Percentiles rank a stretch among this genome's conserved stretches.
Evolutionary conservation across 768 basidiomycete species (phyloP).

Genomic region (Suillus bovinus): DNA sequence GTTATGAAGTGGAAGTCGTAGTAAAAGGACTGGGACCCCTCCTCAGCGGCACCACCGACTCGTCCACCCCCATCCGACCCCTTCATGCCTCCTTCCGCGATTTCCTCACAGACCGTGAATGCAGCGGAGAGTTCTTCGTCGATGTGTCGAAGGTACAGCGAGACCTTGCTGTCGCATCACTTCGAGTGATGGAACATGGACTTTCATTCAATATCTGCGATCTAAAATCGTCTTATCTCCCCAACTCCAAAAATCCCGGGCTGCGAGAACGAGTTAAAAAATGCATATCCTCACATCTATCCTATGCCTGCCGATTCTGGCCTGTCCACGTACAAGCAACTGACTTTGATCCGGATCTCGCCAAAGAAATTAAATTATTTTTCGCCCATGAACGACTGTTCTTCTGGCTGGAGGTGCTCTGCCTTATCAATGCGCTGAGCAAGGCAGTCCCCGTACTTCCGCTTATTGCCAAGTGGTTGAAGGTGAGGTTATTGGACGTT

Average conservation of each 20-base stretch:
- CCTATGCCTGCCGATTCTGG: neutral
- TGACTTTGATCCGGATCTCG: neutral
- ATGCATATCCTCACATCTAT: neutral
- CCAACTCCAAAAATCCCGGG: neutral
- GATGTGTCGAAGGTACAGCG: neutral
- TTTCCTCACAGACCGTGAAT: neutral
- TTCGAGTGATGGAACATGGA: neutral
- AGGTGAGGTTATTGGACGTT: neutral
- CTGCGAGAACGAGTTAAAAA: neutral
- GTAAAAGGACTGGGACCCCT: neutral
- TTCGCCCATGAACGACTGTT: neutral
- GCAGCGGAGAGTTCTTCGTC: neutral
- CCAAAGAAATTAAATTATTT: neutral
- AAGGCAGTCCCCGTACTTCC: neutral
- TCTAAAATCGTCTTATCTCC: neutral
- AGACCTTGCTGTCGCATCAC: neutral
- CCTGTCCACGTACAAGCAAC: neutral
- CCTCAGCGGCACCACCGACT: neutral
- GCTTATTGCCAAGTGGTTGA: neutral
- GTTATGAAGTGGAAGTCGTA: neutral
- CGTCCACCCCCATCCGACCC: neutral
- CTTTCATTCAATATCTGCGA: neutral
- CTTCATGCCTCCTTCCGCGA: neutral
- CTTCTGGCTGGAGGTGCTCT: neutral
- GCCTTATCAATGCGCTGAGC: neutral